Evolutionary conservation across 2,329 filamentous ascomycete species (phyloP), one percentile per base, ranked within the genome.

Genomic region (Nannizziopsis barbatae): DNA sequence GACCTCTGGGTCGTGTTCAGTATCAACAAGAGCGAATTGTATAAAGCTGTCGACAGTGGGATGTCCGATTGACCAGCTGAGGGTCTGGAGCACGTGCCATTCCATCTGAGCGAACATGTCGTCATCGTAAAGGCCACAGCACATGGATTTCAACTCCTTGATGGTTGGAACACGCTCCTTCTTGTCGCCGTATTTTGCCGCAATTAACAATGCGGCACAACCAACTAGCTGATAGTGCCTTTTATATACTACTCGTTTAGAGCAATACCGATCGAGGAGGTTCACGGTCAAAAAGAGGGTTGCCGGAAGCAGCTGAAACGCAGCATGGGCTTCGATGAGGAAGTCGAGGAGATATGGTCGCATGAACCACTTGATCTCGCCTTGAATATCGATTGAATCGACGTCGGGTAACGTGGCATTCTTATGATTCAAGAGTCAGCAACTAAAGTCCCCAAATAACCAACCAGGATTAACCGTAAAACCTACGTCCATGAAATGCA

Each of bases 71-170:
- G 83, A 81, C 92, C 92, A 98, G 65, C 93, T 87, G 51, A 98
- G 78, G 1, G 92, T 98, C 71, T 95, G 93, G 58, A 98, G 77
- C 33, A 98, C 90, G 67, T 98, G 92, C 89, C 93, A 96, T 72
- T 98, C 92, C 92, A 98, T 98, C 69, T 98, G 92, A 9, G 89
- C 90, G 71, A 98, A 98, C 92, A 98, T 98, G 71, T 95, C 90
- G 43, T 95, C 88, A 61, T 98, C 92, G 70, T 98, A 98, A 35
- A 96, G 77, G 33, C 86, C 89, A 71, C 92, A 96, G 77, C 92
- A 98, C 92, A 98, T 96, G 57, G 90, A 93, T 76, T 95, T 95
- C 56, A 98, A 75, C 66, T 98, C 92, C 64, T 87, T 82, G 64
- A 98, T 93, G 56, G 93, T 92, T 3, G 92, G 92, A n/a, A 98